Conservation (phyloP, 1,284 basidiomycete species). For the Microbotryum lychnidis-dioicae region DNA sequence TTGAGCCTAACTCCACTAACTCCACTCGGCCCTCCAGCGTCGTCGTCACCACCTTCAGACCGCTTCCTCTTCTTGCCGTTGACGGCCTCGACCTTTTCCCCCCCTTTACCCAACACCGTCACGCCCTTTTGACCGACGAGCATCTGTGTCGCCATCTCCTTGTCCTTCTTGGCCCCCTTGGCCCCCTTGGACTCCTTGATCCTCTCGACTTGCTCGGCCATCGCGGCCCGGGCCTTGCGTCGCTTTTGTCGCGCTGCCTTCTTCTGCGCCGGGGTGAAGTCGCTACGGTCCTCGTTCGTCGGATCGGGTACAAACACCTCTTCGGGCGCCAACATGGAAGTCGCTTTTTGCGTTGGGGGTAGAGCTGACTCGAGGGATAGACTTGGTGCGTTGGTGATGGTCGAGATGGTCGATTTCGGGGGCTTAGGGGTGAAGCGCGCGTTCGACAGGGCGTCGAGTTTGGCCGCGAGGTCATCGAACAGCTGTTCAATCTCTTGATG, state of each 20-base stretch:
- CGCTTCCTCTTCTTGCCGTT: slow-evolving; percentile 23
- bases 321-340: slow-evolving; percentile 84
- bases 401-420: slow-evolving; percentile 82
- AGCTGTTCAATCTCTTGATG: slow-evolving; percentile 73
- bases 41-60: slow-evolving; percentile 9
- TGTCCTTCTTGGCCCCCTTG: slow-evolving; percentile 60
- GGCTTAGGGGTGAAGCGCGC: slow-evolving; percentile 93
- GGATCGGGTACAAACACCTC: slow-evolving; percentile 63
- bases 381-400: slow-evolving; percentile 73
- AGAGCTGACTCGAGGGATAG: slow-evolving; percentile 84
- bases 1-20: slow-evolving; percentile 24
- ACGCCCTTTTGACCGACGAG: slow-evolving; percentile 34
- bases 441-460: slow-evolving; percentile 88
- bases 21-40: slow-evolving; percentile 4
- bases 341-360: slow-evolving; percentile 65
- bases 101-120: slow-evolving; percentile 35
- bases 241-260: slow-evolving; percentile 60
- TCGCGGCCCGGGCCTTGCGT: slow-evolving; percentile 55
- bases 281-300: slow-evolving; percentile 51
- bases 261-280: slow-evolving; percentile 81
- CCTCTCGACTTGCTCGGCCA: slow-evolving; percentile 58
- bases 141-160: slow-evolving; percentile 38
- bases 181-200: slow-evolving; percentile 57
- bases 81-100: slow-evolving; percentile 7
- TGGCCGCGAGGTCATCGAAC: slow-evolving; percentile 80